These are phyloP conservation scores for Colletotrichum tofieldiae DNA, from an alignment of 2,329 filamentous ascomycete species.

Conservation along the genomic window DNA sequence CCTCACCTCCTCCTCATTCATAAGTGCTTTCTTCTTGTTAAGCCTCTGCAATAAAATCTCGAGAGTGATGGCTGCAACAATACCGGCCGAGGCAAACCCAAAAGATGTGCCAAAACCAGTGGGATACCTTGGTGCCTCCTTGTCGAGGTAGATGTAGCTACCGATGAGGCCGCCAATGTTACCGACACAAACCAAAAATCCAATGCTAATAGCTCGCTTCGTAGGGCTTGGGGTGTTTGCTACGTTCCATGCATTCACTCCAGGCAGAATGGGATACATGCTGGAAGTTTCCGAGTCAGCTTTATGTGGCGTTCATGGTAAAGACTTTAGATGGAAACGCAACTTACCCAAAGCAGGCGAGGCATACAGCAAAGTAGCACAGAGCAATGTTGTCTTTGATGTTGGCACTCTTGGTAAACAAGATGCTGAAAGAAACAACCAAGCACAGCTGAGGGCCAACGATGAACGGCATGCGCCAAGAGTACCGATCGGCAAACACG, in stretches of 20 bases:
- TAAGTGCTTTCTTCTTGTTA: slow-evolving; percentile 48
- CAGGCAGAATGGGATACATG: slow-evolving; percentile 60
- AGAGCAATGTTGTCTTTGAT: slow-evolving; percentile 57
- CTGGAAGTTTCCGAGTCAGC: slow-evolving; percentile 45
- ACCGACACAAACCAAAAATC: slow-evolving; percentile 57
- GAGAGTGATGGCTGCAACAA: slow-evolving; percentile 37
- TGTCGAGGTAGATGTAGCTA: slow-evolving; percentile 44
- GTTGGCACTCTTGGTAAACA: slow-evolving; percentile 55
- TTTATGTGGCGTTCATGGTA: neutral
- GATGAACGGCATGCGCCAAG: slow-evolving; percentile 58
- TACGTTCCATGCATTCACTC: slow-evolving; percentile 59
- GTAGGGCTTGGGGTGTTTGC: slow-evolving; percentile 56
- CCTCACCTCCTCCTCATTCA: slow-evolving; percentile 48
- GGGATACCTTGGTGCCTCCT: slow-evolving; percentile 41
- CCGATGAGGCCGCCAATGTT: slow-evolving; percentile 54
- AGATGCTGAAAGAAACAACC: slow-evolving; percentile 54
- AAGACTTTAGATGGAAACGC: neutral
- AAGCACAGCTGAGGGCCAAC: slow-evolving; percentile 52
- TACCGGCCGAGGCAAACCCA: slow-evolving; percentile 37
- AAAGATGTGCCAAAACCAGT: slow-evolving; percentile 42
- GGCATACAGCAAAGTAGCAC: slow-evolving; percentile 61
- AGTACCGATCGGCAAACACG: slow-evolving; percentile 54
- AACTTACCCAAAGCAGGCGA: slow-evolving; percentile 54
- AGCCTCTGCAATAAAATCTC: slow-evolving; percentile 28
- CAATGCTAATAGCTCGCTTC: slow-evolving; percentile 60